Evolutionary conservation across 2,329 filamentous ascomycete species (phyloP).

Genomic region (Elsinoe batatas): DNA sequence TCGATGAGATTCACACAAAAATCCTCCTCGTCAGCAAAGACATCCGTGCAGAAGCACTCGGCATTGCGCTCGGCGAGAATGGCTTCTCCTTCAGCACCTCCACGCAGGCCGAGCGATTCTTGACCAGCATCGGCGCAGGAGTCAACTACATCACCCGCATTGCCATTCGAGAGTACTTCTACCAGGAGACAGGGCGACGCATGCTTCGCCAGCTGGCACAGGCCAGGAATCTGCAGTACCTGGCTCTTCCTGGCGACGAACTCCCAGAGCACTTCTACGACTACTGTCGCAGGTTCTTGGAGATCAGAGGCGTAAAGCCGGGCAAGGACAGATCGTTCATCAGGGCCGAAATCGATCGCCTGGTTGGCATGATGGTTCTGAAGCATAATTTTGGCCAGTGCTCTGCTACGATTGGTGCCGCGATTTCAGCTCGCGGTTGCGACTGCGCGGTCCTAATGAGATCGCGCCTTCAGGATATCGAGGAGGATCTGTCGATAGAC

Average conservation of each 20-base stretch:
- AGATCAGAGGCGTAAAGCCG: not conserved
- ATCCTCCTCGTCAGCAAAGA: conserved; percentile 12
- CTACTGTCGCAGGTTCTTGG: not conserved
- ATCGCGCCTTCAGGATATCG: not conserved
- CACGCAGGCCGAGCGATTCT: not conserved
- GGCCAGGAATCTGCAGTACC: no score
- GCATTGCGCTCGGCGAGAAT: conserved; percentile 14
- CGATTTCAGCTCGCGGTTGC: not conserved
- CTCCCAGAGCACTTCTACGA: not conserved
- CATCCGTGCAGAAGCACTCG: conserved; percentile 15
- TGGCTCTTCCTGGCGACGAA: no score
- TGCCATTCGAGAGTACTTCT: not conserved
- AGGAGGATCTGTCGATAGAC: not conserved
- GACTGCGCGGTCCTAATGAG: not conserved
- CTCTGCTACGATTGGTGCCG: no score
- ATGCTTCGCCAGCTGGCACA: no score
- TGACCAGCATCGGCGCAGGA: not conserved
- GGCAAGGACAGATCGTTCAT: not conserved
- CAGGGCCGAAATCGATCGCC: not conserved
- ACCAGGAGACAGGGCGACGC: no score
- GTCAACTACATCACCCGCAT: not conserved
- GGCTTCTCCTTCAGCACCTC: not conserved
- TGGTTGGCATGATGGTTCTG: not conserved
- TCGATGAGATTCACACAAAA: no score
- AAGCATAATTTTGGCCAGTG: not conserved